These are phyloP conservation scores for Simplicillium sp. DNA, from an alignment of 2,329 filamentous ascomycete genomes.

Conservation along the genomic window DNA sequence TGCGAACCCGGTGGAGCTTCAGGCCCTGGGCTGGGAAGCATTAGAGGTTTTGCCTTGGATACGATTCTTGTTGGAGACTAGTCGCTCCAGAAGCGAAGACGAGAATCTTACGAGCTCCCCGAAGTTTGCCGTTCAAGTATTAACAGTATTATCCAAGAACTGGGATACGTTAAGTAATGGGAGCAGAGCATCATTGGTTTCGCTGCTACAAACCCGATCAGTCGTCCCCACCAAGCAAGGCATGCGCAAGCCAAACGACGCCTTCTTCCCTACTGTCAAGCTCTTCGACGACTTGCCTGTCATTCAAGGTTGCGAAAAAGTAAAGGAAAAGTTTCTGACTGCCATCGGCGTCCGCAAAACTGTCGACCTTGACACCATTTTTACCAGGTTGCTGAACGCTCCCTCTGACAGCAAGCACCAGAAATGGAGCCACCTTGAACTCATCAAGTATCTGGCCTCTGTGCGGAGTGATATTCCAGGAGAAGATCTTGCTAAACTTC, in stretches of 20 bases:
- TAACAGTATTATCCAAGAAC: conserved; percentile 75
- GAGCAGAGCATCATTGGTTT: conserved; percentile 56
- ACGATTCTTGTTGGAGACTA: conserved; percentile 64
- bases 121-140: conserved; percentile 66
- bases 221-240: conserved; percentile 86
- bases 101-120: conserved; percentile 64
- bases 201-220: conserved; percentile 56
- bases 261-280: conserved; percentile 90
- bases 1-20: conserved; percentile 58
- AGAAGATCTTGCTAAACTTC: conserved; percentile 71
- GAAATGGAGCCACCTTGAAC: conserved; percentile 85
- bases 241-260: conserved; percentile 75
- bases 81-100: conserved; percentile 47
- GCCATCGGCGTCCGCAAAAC: conserved; percentile 89
- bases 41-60: conserved; percentile 83
- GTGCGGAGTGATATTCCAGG: conserved; percentile 81
- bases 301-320: conserved; percentile 62
- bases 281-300: conserved; percentile 89
- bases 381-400: conserved; percentile 67
- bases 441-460: conserved; percentile 89
- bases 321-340: conserved; percentile 84
- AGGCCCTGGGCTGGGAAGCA: conserved; percentile 77
- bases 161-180: conserved; percentile 71
- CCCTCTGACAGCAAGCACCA: conserved; percentile 42
- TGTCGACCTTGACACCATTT: conserved; percentile 87